These are phyloP conservation scores for Acarospora socialis DNA, from an alignment of 2,329 filamentous ascomycete species.

Conservation along the genomic window DNA sequence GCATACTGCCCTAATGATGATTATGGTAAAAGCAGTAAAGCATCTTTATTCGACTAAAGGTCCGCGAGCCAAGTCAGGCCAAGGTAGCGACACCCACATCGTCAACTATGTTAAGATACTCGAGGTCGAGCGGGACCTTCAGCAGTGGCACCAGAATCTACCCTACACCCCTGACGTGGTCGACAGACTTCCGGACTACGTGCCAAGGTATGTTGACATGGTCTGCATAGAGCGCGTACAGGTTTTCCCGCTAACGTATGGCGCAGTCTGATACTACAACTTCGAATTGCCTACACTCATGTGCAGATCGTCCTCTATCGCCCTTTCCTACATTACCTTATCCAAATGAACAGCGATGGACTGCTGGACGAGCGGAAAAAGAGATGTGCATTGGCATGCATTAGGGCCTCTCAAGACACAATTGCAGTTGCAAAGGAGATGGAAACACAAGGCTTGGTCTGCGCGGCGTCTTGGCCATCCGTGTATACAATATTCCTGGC, in stretches of 20 bases:
- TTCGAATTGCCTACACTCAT: slow-evolving; percentile 13
- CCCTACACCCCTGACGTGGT: no score
- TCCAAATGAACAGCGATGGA: slow-evolving; percentile 9
- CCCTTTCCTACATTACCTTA: slow-evolving; percentile 15
- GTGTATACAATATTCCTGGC: slow-evolving; percentile 13
- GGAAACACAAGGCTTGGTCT: slow-evolving; percentile 9
- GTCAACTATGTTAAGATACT: slow-evolving; percentile 8
- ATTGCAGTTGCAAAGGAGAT: slow-evolving; percentile 10
- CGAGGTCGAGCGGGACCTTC: slow-evolving; percentile 11
- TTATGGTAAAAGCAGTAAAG: slow-evolving; percentile 9
- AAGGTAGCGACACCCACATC: slow-evolving; percentile 7
- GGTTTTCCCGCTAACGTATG: neutral
- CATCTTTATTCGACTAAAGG: slow-evolving; percentile 11
- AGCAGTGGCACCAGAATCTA: no score
- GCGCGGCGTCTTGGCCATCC: slow-evolving; percentile 12
- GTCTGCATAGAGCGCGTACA: slow-evolving; percentile 8
- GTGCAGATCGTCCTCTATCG: slow-evolving; percentile 16
- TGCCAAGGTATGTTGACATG: slow-evolving; percentile 4
- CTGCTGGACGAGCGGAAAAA: slow-evolving; percentile 7
- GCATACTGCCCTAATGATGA: slow-evolving; percentile 11
- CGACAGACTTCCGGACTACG: no score
- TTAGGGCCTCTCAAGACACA: slow-evolving; percentile 10
- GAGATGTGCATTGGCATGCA: slow-evolving; percentile 9
- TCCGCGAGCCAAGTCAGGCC: slow-evolving; percentile 6
- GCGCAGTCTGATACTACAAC: slow-evolving; percentile 10